These are phyloP conservation scores for Haplosporangium sp. DNA, from an alignment of 371 early-diverging fungal species.

Conservation along the genomic window DNA sequence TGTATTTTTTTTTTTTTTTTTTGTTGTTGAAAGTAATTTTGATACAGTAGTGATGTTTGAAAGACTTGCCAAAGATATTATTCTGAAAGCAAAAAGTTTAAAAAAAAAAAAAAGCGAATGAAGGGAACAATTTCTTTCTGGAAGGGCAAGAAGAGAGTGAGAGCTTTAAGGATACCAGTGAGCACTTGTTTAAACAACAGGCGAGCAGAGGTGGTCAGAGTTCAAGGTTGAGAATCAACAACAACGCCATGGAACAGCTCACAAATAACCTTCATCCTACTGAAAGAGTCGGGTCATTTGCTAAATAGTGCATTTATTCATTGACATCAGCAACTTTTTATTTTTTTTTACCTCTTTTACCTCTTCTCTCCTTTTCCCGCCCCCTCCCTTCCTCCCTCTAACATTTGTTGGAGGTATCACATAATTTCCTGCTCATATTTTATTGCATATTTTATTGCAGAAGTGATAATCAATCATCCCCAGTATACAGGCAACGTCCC, in stretches of 20 bases:
- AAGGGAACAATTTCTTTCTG: constrained; percentile 1
- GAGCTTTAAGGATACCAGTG: background rate
- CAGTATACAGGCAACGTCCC: background rate
- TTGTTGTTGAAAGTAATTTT: too few relatives aligned
- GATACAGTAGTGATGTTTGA: too few relatives aligned
- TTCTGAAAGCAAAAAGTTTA: background rate
- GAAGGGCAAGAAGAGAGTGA: background rate
- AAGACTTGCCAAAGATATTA: too few relatives aligned
- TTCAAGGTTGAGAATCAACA: background rate
- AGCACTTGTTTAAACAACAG: background rate
- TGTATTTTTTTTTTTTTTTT: too few relatives aligned
- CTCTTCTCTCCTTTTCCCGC: background rate
- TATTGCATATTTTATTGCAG: background rate
- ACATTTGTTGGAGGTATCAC: background rate
- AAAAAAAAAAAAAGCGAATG: background rate
- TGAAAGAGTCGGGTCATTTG: background rate
- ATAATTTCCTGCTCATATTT: background rate
- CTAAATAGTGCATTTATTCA: background rate
- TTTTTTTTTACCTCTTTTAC: constrained; percentile 2
- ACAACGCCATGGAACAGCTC: background rate
- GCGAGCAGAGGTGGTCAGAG: background rate
- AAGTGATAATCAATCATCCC: constrained; percentile 20
- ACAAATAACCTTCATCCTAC: background rate
- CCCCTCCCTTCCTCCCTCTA: constrained; percentile 3
- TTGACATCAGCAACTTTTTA: background rate